Conservation (phyloP, 2,329 filamentous ascomycete species). For the Coniochaeta prunicola region DNA sequence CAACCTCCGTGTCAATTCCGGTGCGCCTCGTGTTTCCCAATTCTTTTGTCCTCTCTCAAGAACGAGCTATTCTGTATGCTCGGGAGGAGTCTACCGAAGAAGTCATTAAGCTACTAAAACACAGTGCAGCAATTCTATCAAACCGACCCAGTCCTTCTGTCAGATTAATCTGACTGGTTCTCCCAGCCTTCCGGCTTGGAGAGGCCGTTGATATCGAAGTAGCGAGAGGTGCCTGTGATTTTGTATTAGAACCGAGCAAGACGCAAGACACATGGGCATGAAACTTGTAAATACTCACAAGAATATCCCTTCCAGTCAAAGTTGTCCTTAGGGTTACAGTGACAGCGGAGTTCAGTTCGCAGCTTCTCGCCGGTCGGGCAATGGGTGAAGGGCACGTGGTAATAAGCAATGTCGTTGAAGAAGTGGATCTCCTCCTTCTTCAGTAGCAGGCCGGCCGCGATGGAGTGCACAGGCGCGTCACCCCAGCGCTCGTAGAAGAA, state of each 20-base stretch:
- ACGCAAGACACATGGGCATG: neutral
- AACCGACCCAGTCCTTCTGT: neutral
- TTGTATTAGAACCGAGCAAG: neutral
- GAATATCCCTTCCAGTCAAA: constrained; percentile 99
- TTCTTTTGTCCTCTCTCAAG: neutral
- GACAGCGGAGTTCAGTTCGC: constrained; percentile 78
- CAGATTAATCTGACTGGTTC: constrained; percentile 48
- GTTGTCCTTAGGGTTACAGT: constrained; percentile 93
- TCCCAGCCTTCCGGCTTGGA: constrained; percentile 83
- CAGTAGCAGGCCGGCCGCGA: constrained; percentile 79
- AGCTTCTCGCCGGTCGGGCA: constrained; percentile 87
- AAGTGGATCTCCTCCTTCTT: constrained; percentile 95
- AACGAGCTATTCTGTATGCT: neutral
- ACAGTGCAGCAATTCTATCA: neutral
- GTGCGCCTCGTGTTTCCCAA: constrained; percentile 1
- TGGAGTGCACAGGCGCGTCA: constrained; percentile 96
- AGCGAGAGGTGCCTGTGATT: constrained; percentile 72
- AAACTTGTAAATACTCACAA: constrained; percentile 54
- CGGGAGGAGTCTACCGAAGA: neutral
- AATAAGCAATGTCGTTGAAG: constrained; percentile 98
- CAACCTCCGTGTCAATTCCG: neutral
- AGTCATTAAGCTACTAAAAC: constrained; percentile 1
- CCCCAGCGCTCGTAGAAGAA: constrained; percentile 99
- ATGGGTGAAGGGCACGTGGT: constrained; percentile 95
- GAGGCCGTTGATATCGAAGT: constrained; percentile 74